These are phyloP conservation scores for Sclerotinia nivalis DNA, from an alignment of 2,329 filamentous ascomycete species.

Conservation along the genomic window DNA sequence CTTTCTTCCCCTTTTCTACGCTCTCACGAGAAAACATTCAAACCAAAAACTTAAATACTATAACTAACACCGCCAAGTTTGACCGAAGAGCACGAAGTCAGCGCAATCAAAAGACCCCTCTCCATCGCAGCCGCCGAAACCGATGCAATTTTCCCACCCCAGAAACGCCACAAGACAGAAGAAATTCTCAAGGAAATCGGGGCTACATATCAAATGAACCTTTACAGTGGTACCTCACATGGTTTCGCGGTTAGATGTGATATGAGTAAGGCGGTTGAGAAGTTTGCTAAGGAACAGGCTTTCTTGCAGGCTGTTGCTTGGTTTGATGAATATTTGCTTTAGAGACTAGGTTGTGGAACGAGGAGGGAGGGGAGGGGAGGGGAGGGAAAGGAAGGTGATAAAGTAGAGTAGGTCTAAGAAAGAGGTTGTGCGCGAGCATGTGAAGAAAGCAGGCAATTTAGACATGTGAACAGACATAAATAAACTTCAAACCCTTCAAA, in stretches of 20 bases:
- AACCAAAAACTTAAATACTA: background rate
- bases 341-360: constrained; percentile 12
- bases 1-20: background rate
- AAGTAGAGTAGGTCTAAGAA: too few relatives aligned
- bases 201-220: constrained; percentile 66
- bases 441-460: too few relatives aligned
- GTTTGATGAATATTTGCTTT: constrained; percentile 65
- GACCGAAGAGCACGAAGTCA: constrained; percentile 66
- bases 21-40: background rate
- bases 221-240: constrained; percentile 71
- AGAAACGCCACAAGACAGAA: constrained; percentile 66
- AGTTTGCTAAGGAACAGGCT: constrained; percentile 78
- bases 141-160: constrained; percentile 63
- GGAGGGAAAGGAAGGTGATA: background rate
- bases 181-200: constrained; percentile 58
- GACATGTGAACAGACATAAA: background rate
- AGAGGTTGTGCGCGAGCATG: background rate
- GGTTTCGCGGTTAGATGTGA: constrained; percentile 74
- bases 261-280: constrained; percentile 54
- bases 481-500: background rate
- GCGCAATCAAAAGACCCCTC: constrained; percentile 64
- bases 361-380: too few relatives aligned
- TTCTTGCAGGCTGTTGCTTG: constrained; percentile 76
- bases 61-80: constrained; percentile 46
- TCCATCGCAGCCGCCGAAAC: constrained; percentile 60